Percentiles rank a stretch among this genome's conserved stretches.
phyloP scores from a whole-genome alignment of 192 early-diverging fungal species.

The Chytriomyces sp. region DNA sequence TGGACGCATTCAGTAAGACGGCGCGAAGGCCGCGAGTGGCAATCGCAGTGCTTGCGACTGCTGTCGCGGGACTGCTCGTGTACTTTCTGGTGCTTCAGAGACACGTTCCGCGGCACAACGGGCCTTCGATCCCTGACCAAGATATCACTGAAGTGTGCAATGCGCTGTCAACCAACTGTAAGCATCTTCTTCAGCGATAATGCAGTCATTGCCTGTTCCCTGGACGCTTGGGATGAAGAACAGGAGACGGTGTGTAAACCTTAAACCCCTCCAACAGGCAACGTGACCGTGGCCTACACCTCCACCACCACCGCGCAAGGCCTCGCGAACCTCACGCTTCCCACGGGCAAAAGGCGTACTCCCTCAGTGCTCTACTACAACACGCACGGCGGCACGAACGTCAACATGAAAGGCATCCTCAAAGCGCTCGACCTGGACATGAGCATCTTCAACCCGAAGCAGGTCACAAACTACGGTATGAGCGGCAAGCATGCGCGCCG shows the following conservation, averaged over 20 bases:
- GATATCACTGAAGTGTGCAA: not conserved
- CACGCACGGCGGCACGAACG: conserved; percentile 8
- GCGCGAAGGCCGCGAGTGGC: not conserved
- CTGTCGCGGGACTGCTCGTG: not conserved
- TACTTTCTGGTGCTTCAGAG: not conserved
- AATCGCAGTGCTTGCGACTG: not conserved
- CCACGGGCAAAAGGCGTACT: not conserved
- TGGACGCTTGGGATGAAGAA: not conserved
- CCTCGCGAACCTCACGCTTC: not conserved
- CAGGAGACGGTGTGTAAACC: too few relatives aligned
- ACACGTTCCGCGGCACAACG: not conserved
- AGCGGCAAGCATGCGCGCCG: not conserved
- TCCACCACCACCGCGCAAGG: not conserved
- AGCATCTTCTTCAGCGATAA: not conserved
- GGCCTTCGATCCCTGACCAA: not conserved
- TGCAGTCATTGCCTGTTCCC: not conserved
- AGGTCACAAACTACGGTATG: conserved; percentile 2
- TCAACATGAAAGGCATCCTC: conserved; percentile 12
- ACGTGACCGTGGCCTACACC: not conserved
- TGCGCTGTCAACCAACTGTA: not conserved
- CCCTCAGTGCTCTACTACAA: conserved; percentile 19
- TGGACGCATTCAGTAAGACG: not conserved
- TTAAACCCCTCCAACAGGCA: not conserved
- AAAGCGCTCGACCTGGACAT: not conserved
- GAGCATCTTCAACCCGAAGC: conserved; percentile 9